Conservation (phyloP, 2,329 filamentous ascomycete genomes). For the Xylariales sp. region DNA sequence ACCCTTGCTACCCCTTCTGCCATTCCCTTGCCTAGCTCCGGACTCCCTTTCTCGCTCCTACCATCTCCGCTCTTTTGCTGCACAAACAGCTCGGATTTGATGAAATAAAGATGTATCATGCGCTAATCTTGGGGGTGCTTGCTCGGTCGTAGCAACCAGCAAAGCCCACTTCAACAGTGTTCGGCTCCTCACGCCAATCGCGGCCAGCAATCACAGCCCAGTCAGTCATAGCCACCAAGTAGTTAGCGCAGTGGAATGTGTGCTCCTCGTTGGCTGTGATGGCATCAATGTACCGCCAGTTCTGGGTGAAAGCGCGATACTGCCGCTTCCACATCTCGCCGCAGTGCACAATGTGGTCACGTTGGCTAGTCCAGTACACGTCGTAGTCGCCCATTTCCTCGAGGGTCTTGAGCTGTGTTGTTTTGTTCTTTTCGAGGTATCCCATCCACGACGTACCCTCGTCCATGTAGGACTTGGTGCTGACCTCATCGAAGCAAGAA, state of each 20-base stretch:
- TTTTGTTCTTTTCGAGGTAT: conserved; percentile 17
- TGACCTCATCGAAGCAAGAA: conserved; percentile 15
- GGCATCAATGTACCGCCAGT: conserved; percentile 14
- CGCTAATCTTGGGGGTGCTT: no score
- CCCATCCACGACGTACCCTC: conserved; percentile 19
- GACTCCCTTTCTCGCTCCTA: no score
- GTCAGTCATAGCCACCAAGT: conserved; percentile 19
- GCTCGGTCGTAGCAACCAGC: no score
- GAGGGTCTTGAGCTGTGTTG: conserved; percentile 11
- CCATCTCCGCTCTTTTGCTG: no score
- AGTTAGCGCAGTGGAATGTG: conserved; percentile 22
- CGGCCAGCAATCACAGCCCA: no score
- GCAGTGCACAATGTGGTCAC: conserved; percentile 22
- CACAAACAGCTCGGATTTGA: no score
- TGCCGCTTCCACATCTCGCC: conserved; percentile 21
- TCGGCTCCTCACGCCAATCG: neutral
- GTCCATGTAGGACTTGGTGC: conserved; percentile 16
- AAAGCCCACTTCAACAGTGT: neutral
- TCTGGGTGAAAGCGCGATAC: conserved; percentile 17
- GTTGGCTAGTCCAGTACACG: conserved; percentile 16
- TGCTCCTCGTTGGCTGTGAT: conserved; percentile 17
- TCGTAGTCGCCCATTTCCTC: conserved; percentile 16
- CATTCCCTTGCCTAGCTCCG: no score
- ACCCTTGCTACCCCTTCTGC: no score
- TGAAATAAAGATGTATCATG: no score